phyloP scores from a whole-genome alignment of 1,284 basidiomycete species.

The Fistulina hepatica region DNA sequence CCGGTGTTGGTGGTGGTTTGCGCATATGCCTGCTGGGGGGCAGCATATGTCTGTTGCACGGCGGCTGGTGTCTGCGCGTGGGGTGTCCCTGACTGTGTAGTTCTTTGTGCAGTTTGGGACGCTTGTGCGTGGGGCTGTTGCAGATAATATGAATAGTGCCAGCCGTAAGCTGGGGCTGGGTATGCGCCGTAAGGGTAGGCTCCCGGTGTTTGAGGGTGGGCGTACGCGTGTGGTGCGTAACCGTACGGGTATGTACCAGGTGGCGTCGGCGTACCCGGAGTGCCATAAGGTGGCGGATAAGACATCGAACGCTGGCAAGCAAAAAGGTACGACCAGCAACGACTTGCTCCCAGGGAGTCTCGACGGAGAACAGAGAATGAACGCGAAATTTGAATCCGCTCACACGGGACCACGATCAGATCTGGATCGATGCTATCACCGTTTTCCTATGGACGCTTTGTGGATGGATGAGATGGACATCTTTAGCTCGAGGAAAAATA shows the following conservation, averaged over 20 bases:
- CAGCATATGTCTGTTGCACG: constrained; percentile 8
- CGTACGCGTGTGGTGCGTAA: too few relatives aligned
- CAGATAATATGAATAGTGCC: constrained; percentile 10
- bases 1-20: not conserved
- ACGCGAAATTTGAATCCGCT: too few relatives aligned
- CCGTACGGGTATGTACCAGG: constrained; percentile 1
- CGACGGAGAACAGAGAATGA: too few relatives aligned
- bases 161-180: constrained; percentile 11
- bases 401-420: too few relatives aligned
- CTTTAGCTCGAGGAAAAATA: too few relatives aligned
- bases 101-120: constrained; percentile 25
- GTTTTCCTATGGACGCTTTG: too few relatives aligned
- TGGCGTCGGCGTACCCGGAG: constrained; percentile 20
- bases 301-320: too few relatives aligned
- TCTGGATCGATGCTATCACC: too few relatives aligned
- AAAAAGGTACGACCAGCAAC: too few relatives aligned
- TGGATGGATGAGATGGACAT: too few relatives aligned
- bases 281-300: constrained; percentile 25
- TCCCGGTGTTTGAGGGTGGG: constrained; percentile 27
- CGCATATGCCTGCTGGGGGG: not conserved
- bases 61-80: constrained; percentile 9
- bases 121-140: constrained; percentile 10
- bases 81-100: constrained; percentile 2
- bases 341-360: too few relatives aligned
- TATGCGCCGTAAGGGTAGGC: constrained; percentile 38